phyloP scores from a whole-genome alignment of 1,284 basidiomycete genomes.

The Erythrobasidium hasegawianum region DNA sequence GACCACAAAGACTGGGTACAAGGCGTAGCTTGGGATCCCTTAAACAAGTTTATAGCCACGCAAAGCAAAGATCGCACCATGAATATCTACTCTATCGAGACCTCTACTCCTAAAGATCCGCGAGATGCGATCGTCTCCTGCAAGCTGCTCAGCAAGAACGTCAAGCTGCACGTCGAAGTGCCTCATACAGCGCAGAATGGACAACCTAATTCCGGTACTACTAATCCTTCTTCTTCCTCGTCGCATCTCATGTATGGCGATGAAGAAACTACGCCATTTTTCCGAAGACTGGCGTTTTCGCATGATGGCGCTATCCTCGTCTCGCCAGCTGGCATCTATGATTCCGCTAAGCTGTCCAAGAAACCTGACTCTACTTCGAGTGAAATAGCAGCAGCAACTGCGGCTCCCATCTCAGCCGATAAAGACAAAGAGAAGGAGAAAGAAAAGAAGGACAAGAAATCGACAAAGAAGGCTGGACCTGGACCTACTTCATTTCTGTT shows the following conservation, averaged over 20 bases:
- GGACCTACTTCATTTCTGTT: conserved; percentile 84
- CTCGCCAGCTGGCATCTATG: conserved; percentile 94
- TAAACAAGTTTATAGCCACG: conserved; percentile 90
- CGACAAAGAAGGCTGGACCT: conserved; percentile 54
- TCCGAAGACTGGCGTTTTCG: conserved; percentile 86
- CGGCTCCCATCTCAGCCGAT: conserved; percentile 2
- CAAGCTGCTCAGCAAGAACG: conserved; percentile 76
- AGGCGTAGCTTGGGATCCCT: conserved; percentile 92
- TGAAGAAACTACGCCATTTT: conserved; percentile 93
- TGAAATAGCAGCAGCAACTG: conserved; percentile 1
- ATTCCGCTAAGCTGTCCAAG: conserved; percentile 47
- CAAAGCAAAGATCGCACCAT: conserved; percentile 76
- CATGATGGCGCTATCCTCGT: conserved; percentile 88
- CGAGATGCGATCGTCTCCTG: conserved; percentile 62
- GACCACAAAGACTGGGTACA: conserved; percentile 93
- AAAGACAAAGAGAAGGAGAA: conserved; percentile 26
- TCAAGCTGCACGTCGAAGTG: conserved; percentile 55
- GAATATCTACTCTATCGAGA: conserved; percentile 42
- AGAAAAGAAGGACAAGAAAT: conserved; percentile 47
- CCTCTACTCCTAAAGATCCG: conserved; percentile 40
- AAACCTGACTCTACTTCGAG: background rate
- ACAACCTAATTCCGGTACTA: conserved; percentile 45
- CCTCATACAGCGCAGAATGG: conserved; percentile 56
- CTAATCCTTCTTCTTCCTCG: no score
- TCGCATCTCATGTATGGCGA: conserved; percentile 77